phyloP scores from a whole-genome alignment of 75 land plant genomes.

The Cryptomeria japonica region DNA sequence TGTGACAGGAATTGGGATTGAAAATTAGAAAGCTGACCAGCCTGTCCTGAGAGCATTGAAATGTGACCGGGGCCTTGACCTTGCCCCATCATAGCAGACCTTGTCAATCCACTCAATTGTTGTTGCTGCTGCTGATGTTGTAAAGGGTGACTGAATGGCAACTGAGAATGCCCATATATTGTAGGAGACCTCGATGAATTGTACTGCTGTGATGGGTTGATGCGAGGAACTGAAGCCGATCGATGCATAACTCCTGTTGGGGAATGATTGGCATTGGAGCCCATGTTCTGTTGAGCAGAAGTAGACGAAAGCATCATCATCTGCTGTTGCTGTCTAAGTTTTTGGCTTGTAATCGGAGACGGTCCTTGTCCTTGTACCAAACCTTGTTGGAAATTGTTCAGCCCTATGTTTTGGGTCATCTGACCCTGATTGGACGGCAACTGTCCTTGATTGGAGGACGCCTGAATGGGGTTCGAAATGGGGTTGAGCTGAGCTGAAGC shows the following conservation, averaged over 20 bases:
- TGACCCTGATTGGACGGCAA: not conserved
- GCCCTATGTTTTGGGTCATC: not conserved
- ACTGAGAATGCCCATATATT: not conserved
- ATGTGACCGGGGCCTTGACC: not conserved
- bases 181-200: slow-evolving; percentile 8
- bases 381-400: not conserved
- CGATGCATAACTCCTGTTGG: slow-evolving; percentile 4
- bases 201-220: not conserved
- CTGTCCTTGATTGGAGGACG: slow-evolving; percentile 6
- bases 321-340: not conserved
- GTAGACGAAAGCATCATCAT: slow-evolving; percentile 4
- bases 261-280: slow-evolving; percentile 3
- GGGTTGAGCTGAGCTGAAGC: slow-evolving; percentile 1
- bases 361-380: not conserved
- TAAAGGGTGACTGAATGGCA: slow-evolving; percentile 2
- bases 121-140: slow-evolving; percentile 1
- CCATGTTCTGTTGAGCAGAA: slow-evolving; percentile 3
- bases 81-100: slow-evolving; percentile 5
- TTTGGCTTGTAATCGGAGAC: not conserved
- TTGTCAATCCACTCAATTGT: not conserved
- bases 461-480: not conserved
- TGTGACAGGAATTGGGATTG: not conserved
- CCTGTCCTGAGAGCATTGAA: not conserved
- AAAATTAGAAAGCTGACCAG: not conserved
- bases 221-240: not conserved